Percentiles rank a stretch among this genome's conserved stretches.
phyloP scores from a whole-genome alignment of 2,329 filamentous ascomycete genomes.

The Fusarium pilosicola region DNA sequence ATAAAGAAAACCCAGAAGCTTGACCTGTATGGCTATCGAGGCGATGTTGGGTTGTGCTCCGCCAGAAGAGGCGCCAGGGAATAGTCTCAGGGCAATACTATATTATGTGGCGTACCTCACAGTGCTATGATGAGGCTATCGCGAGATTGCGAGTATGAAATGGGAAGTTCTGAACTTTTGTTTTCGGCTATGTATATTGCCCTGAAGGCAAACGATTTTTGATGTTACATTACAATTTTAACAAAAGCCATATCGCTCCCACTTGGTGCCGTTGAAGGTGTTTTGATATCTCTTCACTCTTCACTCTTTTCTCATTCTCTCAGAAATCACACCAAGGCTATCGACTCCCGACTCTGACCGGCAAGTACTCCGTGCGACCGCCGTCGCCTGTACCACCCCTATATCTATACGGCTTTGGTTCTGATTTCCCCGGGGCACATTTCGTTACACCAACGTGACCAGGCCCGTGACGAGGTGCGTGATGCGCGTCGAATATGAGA shows the following conservation, averaged over 20 bases:
- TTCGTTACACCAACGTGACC: constrained; percentile 33
- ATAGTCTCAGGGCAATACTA: background rate
- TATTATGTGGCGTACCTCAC: constrained; percentile 1
- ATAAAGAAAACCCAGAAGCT: background rate
- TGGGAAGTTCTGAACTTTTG: background rate
- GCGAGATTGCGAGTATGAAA: background rate
- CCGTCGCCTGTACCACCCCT: constrained; percentile 7
- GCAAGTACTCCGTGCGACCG: background rate
- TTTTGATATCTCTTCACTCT: constrained; percentile 6
- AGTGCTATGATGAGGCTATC: constrained; percentile 24
- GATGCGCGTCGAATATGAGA: constrained; percentile 24
- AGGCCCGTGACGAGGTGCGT: constrained; percentile 27
- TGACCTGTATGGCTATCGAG: constrained; percentile 1
- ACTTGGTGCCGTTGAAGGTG: background rate
- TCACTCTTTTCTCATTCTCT: constrained; percentile 6
- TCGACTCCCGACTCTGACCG: background rate
- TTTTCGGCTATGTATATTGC: background rate
- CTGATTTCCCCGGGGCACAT: constrained; percentile 3
- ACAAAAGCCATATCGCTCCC: background rate
- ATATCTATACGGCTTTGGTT: background rate
- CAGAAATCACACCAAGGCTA: background rate
- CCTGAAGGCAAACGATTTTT: background rate
- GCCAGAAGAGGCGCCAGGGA: background rate
- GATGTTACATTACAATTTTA: background rate
- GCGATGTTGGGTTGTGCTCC: constrained; percentile 3